Evolutionary conservation across 495 filamentous ascomycete genomes (phyloP), one percentile per base, ranked within the genome.

Genomic region (Trichocladium antarcticum): DNA sequence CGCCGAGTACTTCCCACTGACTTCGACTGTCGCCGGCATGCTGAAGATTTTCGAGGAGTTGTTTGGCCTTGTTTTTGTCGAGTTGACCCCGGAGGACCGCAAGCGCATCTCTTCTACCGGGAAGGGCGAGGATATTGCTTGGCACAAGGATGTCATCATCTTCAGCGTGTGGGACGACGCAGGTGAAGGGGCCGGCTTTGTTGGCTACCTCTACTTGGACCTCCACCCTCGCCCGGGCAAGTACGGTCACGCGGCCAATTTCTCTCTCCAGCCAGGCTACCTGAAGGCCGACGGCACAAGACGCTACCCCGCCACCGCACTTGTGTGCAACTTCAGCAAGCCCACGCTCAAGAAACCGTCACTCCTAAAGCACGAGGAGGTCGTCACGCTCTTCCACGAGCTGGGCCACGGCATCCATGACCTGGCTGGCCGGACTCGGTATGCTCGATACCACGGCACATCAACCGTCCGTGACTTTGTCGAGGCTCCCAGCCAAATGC

Each of bases 11-110:
- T 98, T 97, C 73, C 90, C 92, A 3, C 69, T 97, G 19, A 76
- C 80, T 55, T 81, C 79, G 3, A 93, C 87, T 2, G 84, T 98
- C 42, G 71, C 76, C 24, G 87, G 85, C 48, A 98, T 97, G 93
- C 78, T 98, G 45, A 72, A 81, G 58, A 95, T 96, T 57, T 97
- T 98, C 55, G 90, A 97, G 66, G 73, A 87, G 61, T 74, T 98
- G 0, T 94, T 98, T 55, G 92, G 92, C 19, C 71, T 98, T 9
- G 83, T 81, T 14, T 97, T 98, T 57, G 82, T 97, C 21, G 82
- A 95, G 70, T 73, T 97, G 40, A 68, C 65, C 15, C 57, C 66
- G 6, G 69, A 72, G 40, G 74, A 75, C 38, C 69, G 74, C 16
- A 61, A 68, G 43, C 67, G 66, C 32, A 46, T 78, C 47, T 68